These are phyloP conservation scores for Tulasnella sp. DNA, from an alignment of 768 basidiomycete species.

Conservation along the genomic window DNA sequence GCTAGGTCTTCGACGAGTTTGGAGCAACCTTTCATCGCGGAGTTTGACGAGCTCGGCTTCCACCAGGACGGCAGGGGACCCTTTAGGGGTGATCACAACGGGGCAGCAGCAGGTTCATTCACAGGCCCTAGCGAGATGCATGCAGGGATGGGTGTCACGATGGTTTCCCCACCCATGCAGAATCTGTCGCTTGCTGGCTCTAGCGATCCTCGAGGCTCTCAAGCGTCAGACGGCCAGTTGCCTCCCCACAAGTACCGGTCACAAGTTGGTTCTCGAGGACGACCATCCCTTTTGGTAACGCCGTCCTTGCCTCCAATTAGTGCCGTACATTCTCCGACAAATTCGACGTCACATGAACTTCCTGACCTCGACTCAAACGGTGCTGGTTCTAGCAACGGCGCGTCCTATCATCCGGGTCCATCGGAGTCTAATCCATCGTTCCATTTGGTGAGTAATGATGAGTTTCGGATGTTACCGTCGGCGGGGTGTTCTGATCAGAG, in stretches of 20 bases:
- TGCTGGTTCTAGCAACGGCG: slow-evolving; percentile 9
- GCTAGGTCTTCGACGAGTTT: slow-evolving; percentile 77
- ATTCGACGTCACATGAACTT: slow-evolving; percentile 12
- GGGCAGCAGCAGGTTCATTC: background rate
- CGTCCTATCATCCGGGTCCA: background rate
- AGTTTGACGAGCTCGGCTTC: slow-evolving; percentile 68
- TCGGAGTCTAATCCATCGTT: slow-evolving; percentile 15
- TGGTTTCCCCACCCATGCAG: slow-evolving; percentile 16
- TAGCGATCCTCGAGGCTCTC: slow-evolving; percentile 17
- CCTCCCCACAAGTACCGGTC: slow-evolving; percentile 18
- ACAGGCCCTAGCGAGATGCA: background rate
- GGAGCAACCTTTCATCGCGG: slow-evolving; percentile 51
- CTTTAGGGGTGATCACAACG: slow-evolving; percentile 14
- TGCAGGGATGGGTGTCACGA: background rate
- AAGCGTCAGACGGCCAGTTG: background rate
- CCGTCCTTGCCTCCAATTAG: slow-evolving; percentile 26
- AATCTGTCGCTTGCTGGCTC: slow-evolving; percentile 15
- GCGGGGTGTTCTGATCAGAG: slow-evolving; percentile 9
- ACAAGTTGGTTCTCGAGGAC: slow-evolving; percentile 1
- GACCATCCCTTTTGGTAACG: slow-evolving; percentile 10
- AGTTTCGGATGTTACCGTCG: background rate
- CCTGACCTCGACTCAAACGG: slow-evolving; percentile 10
- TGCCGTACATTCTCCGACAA: slow-evolving; percentile 27
- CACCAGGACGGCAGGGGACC: slow-evolving; percentile 51
- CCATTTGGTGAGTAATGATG: slow-evolving; percentile 18